A percentile compares a stretch with the other conserved stretches of the same genome.
Conservation (phyloP, 306 rosid genomes). For the Arachis stenosperma region DNA sequence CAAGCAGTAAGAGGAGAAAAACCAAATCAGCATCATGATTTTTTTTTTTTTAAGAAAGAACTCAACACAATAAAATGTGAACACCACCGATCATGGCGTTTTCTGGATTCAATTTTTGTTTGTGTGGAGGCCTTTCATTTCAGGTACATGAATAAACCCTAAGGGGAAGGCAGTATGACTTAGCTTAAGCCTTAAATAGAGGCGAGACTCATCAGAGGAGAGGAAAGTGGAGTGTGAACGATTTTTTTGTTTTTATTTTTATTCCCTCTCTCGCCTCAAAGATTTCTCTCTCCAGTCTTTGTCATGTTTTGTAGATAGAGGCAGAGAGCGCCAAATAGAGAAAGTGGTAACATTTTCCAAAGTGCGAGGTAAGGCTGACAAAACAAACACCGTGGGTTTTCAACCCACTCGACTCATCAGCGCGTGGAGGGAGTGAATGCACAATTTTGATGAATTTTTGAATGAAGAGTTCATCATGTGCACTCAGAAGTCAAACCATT, state of each 20-base stretch:
- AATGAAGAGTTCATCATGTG: no score
- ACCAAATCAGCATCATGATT: not conserved
- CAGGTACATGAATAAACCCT: slow-evolving; percentile 42
- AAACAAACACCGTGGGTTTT: slow-evolving; percentile 32
- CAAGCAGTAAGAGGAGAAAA: slow-evolving; percentile 26
- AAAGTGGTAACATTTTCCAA: slow-evolving; percentile 47
- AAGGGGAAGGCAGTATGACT: slow-evolving; percentile 36
- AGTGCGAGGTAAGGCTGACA: slow-evolving; percentile 47
- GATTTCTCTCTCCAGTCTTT: slow-evolving; percentile 36
- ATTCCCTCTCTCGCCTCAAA: not conserved
- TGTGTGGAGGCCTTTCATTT: not conserved
- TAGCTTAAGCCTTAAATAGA: slow-evolving; percentile 5
- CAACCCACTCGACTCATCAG: slow-evolving; percentile 39
- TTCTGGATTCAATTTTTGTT: not conserved
- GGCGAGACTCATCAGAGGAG: not conserved
- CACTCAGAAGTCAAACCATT: no score
- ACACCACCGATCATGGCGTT: not conserved
- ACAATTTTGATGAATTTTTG: no score
- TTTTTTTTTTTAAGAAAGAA: not conserved
- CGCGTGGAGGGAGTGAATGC: slow-evolving; percentile 41
- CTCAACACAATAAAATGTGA: not conserved
- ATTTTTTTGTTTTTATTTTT: slow-evolving; percentile 8
- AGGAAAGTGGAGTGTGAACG: slow-evolving; percentile 50
- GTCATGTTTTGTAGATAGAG: slow-evolving; percentile 38
- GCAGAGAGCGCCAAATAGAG: slow-evolving; percentile 44